Conservation (phyloP, 805 yeast species). For the Wickerhamiella spandovensis region DNA sequence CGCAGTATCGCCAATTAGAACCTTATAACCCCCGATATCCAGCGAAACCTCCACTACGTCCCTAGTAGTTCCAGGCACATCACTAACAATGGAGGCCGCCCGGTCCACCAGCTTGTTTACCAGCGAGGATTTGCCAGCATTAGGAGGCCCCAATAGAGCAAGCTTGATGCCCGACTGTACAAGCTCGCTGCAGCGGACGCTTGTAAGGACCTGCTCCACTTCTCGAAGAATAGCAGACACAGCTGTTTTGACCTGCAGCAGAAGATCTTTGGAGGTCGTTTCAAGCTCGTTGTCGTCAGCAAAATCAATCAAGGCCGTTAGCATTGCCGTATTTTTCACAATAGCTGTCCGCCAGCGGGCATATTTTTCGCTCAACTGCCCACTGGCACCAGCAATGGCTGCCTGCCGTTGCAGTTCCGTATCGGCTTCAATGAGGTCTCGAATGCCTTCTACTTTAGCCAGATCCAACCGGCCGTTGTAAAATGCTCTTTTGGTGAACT, state of each 20-base stretch:
- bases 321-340: slow-evolving; percentile 51
- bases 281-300: slow-evolving; percentile 55
- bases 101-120: slow-evolving; percentile 62
- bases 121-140: slow-evolving; percentile 89
- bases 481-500: slow-evolving; percentile 78
- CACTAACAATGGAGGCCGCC: slow-evolving; percentile 84
- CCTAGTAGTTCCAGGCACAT: slow-evolving; percentile 86
- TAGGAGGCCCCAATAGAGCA: slow-evolving; percentile 78
- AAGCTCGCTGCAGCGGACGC: slow-evolving; percentile 30
- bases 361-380: slow-evolving; percentile 45
- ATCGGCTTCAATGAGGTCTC: slow-evolving; percentile 83
- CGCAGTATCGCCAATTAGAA: slow-evolving; percentile 82
- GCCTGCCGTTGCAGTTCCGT: slow-evolving; percentile 77
- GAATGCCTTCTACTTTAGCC: slow-evolving; percentile 81
- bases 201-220: background rate
- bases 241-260: slow-evolving; percentile 28
- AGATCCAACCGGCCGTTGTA: slow-evolving; percentile 72
- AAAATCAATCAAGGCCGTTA: slow-evolving; percentile 86
- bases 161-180: slow-evolving; percentile 60
- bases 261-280: background rate
- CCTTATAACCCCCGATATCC: slow-evolving; percentile 73
- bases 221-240: slow-evolving; percentile 24
- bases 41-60: slow-evolving; percentile 73
- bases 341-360: slow-evolving; percentile 53
- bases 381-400: slow-evolving; percentile 61